These are phyloP conservation scores for Penicillium fimorum DNA, from an alignment of 495 filamentous ascomycete species.

Conservation along the genomic window DNA sequence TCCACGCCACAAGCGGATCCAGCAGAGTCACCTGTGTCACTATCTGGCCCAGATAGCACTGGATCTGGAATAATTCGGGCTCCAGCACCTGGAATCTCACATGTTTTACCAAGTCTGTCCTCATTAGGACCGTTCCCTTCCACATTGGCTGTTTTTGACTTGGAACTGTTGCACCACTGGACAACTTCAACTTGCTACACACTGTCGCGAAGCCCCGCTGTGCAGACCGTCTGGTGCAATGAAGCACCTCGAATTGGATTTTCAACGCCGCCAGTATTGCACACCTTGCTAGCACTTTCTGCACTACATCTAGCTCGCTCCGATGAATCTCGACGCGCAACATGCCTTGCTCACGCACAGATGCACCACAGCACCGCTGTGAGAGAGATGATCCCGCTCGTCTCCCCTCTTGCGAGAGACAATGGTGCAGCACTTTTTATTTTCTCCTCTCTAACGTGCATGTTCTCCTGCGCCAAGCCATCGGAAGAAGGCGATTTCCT, in stretches of 20 bases:
- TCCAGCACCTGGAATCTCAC: neutral
- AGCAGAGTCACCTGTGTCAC: conserved; percentile 1
- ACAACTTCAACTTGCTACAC: conserved; percentile 38
- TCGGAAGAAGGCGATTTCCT: conserved; percentile 27
- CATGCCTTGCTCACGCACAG: conserved; percentile 28
- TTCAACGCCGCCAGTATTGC: conserved; percentile 31
- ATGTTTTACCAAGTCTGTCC: neutral
- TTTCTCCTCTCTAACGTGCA: conserved; percentile 34
- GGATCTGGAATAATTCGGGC: neutral
- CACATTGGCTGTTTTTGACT: conserved; percentile 16
- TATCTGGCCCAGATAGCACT: conserved; percentile 7
- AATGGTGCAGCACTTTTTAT: conserved; percentile 38
- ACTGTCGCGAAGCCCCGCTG: conserved; percentile 28
- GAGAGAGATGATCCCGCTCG: conserved; percentile 22
- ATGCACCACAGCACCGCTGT: conserved; percentile 37
- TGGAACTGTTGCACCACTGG: conserved; percentile 41
- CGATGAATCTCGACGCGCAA: conserved; percentile 16
- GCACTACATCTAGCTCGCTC: conserved; percentile 37
- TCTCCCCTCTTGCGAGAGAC: conserved; percentile 24
- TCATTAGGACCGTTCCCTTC: conserved; percentile 1
- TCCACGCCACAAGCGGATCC: neutral
- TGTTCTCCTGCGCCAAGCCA: conserved; percentile 24
- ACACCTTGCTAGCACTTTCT: conserved; percentile 34
- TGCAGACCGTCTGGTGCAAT: conserved; percentile 35
- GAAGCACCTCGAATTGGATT: conserved; percentile 33